Evolutionary conservation across 495 filamentous ascomycete genomes (phyloP), one percentile per base, ranked within the genome.

Genomic region (Ascobolus immersus): DNA sequence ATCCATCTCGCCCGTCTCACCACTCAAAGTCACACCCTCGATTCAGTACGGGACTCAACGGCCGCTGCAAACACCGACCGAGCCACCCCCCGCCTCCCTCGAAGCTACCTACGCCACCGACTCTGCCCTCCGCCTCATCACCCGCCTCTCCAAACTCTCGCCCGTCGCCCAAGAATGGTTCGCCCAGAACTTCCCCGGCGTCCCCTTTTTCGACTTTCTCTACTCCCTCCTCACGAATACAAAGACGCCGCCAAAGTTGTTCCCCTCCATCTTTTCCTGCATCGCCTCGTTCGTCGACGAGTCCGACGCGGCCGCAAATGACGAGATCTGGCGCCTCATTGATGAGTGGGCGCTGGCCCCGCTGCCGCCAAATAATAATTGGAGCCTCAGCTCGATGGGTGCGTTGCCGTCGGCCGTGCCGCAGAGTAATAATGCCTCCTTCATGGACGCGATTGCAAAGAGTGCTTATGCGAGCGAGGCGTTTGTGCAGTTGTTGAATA

Each of bases 51-150:
- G n/a, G n/a, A n/a, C n/a, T n/a, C n/a, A n/a, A n/a, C n/a, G n/a
- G n/a, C n/a, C n/a, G n/a, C n/a, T n/a, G n/a, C n/a, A n/a, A n/a
- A n/a, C n/a, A n/a, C n/a, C n/a, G n/a, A n/a, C n/a, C n/a, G n/a
- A n/a, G n/a, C n/a, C n/a, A n/a, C n/a, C n/a, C n/a, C n/a, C n/a
- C n/a, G n/a, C n/a, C n/a, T n/a, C n/a, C n/a, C n/a, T n/a, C n/a
- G n/a, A n/a, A n/a, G n/a, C n/a, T n/a, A 22, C 45, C 45, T 10
- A 37, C 44, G 11, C 28, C 36, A 11, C 31, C 61, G 15, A 52
- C 51, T 32, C 77, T 40, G 92, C 92, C 46, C 60, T 99, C 23
- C 69, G 81, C 7, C 59, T 99, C 5, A 76, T 89, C 37, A 65
- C 75, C 3, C 78, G 84, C 59, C 37, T 70, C 71, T 27, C 50